Evolutionary conservation across 2,329 filamentous ascomycete genomes (phyloP), one percentile per base, ranked within the genome.

Genomic region (Colletotrichum sansevieriae): DNA sequence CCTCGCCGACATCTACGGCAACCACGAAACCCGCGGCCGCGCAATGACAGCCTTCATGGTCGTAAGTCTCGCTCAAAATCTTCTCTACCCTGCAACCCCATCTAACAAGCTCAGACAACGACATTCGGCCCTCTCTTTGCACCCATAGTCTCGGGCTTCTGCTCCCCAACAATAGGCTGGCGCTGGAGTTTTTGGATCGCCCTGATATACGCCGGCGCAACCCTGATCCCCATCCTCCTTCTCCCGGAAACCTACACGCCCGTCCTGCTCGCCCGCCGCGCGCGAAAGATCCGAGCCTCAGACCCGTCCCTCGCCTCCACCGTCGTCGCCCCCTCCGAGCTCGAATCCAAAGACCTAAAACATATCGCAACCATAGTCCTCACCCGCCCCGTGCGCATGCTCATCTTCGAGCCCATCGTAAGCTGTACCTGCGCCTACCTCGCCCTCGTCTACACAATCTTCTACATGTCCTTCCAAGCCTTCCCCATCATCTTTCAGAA

Each of bases 401-500:
- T 91, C 37, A 51, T 87, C 58, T 90, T 86, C 49, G 93, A 96
- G 75, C 89, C 91, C 56, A 91, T 95, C 57, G 91, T 95, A 8
- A 83, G 90, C 25, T 90, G 89, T 56, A 88, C 87, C 1, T 93
- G 90, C 76, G 75, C 88, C 74, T 95, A 94, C 77, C 83, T 94
- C 11, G 89, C 92, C 39, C 82, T 95, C 33, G 85, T 89, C 39
- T 95, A 94, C 75, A 86, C 82, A 56, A 86, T 87, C 72, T 87
- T 87, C 74, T 87, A 88, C 83, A 92, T 95, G 79, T 93, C 89
- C 75, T 93, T 95, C 73, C 89, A 93, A 76, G 90, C 91, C 2
- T 95, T 91, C 76, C 90, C 90, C 1, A 83, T 90, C 68, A 91
- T 94, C 71, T 95, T 93, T 77, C 81, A 86, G 71, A 75, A 79